A percentile compares a stretch with the other conserved stretches of the same genome.
These are phyloP conservation scores for Globisporangium viniferum DNA, from an alignment of 352 stramenopile species.

Conservation along the genomic window DNA sequence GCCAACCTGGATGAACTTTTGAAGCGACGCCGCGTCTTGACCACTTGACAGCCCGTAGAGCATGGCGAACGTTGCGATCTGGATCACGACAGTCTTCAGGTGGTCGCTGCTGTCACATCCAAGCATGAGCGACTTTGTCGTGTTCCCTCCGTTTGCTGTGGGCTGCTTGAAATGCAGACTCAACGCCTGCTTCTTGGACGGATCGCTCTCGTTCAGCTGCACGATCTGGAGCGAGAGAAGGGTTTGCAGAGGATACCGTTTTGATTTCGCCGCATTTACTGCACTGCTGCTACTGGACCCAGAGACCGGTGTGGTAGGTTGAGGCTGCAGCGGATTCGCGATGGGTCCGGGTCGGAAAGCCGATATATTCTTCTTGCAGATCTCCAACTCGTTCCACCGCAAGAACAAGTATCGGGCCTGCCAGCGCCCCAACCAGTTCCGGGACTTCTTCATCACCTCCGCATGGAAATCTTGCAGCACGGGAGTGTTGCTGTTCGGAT, in stretches of 20 bases:
- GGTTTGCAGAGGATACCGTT: constrained; percentile 41
- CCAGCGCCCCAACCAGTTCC: constrained; percentile 65
- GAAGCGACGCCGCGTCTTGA: constrained; percentile 31
- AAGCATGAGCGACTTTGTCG: constrained; percentile 52
- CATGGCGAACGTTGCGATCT: constrained; percentile 59
- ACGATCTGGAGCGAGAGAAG: constrained; percentile 52
- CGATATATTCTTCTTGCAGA: constrained; percentile 34
- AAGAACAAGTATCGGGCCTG: constrained; percentile 41
- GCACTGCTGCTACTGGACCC: not conserved
- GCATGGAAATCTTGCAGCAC: constrained; percentile 42
- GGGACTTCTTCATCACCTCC: constrained; percentile 64
- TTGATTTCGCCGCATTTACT: constrained; percentile 13
- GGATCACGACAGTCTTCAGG: constrained; percentile 33
- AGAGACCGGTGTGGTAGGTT: not conserved
- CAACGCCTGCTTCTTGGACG: constrained; percentile 38
- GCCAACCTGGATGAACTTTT: constrained; percentile 43
- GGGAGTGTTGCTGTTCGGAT: constrained; percentile 10
- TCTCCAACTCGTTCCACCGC: constrained; percentile 53
- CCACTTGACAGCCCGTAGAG: constrained; percentile 41
- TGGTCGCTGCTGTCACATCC: constrained; percentile 34
- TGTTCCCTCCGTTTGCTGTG: constrained; percentile 25
- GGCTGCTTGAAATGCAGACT: constrained; percentile 54
- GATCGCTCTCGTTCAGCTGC: constrained; percentile 47
- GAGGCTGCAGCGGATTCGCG: not conserved
- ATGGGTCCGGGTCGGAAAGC: constrained; percentile 26